These are phyloP conservation scores for Heimioporus sp. DNA, from an alignment of 768 basidiomycete genomes.

Conservation along the genomic window DNA sequence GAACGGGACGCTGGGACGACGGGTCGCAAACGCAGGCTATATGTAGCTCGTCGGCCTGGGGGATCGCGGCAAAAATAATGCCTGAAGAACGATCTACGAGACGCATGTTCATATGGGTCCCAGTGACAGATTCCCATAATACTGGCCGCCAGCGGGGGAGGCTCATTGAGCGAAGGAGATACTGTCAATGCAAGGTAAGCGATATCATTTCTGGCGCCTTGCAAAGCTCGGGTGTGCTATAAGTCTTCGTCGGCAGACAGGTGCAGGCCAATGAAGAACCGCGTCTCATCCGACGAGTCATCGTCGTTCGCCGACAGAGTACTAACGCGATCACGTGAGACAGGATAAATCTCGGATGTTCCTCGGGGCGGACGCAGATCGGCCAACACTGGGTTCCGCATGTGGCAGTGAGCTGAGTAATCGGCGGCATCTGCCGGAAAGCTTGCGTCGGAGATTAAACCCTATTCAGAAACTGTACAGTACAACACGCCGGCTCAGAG, in stretches of 20 bases:
- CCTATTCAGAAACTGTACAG: slow-evolving; percentile 22
- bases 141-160: background rate
- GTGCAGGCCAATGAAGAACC: too few species aligned
- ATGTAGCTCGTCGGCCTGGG: slow-evolving; percentile 2
- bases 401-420: too few species aligned
- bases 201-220: too few species aligned
- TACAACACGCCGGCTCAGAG: slow-evolving; percentile 19
- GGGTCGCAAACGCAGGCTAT: background rate
- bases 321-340: too few species aligned
- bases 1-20: background rate
- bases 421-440: too few species aligned
- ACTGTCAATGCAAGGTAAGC: background rate
- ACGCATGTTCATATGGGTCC: background rate
- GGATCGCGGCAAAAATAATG: slow-evolving; percentile 6
- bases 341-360: too few species aligned
- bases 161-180: background rate
- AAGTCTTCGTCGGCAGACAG: too few species aligned
- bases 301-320: too few species aligned
- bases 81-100: slow-evolving; percentile 1
- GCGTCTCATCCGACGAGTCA: too few species aligned
- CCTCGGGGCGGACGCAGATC: too few species aligned
- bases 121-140: background rate
- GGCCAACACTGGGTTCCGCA: too few species aligned
- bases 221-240: too few species aligned
- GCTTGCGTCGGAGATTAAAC: slow-evolving; percentile 18